Conservation (phyloP, 495 filamentous ascomycete species). For the Penicillium verhagenii region DNA sequence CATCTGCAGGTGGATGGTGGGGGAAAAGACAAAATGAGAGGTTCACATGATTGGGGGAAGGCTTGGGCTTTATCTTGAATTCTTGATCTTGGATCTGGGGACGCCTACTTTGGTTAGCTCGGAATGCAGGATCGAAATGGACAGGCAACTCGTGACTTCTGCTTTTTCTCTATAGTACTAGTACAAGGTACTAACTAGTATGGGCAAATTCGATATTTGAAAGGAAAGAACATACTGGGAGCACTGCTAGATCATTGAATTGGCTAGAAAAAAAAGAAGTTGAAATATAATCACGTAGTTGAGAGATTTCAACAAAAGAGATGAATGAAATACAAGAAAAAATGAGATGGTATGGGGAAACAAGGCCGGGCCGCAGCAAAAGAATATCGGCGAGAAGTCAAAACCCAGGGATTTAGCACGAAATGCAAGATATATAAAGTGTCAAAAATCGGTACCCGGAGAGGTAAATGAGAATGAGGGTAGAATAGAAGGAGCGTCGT, state of each 20-base stretch:
- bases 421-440: constrained; percentile 16
- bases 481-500: constrained; percentile 21
- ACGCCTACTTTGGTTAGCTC: too few species aligned
- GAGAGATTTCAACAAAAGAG: constrained; percentile 36
- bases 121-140: too few species aligned
- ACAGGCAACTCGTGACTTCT: too few species aligned
- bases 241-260: constrained; percentile 36
- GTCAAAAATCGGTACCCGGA: constrained; percentile 10
- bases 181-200: too few species aligned
- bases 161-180: too few species aligned
- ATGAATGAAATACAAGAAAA: constrained; percentile 37
- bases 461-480: constrained; percentile 17
- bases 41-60: too few species aligned
- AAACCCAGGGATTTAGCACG: constrained; percentile 17
- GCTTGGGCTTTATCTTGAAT: too few species aligned
- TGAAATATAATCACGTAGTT: constrained; percentile 34
- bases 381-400: constrained; percentile 23
- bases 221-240: constrained; percentile 23
- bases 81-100: too few species aligned
- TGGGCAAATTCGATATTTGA: too few species aligned
- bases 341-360: constrained; percentile 40
- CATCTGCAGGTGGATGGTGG: too few species aligned
- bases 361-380: constrained; percentile 27
- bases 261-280: constrained; percentile 30
- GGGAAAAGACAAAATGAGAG: too few species aligned